Conservation (phyloP, 2,329 filamentous ascomycete genomes). For the Scytalidium sp. region DNA sequence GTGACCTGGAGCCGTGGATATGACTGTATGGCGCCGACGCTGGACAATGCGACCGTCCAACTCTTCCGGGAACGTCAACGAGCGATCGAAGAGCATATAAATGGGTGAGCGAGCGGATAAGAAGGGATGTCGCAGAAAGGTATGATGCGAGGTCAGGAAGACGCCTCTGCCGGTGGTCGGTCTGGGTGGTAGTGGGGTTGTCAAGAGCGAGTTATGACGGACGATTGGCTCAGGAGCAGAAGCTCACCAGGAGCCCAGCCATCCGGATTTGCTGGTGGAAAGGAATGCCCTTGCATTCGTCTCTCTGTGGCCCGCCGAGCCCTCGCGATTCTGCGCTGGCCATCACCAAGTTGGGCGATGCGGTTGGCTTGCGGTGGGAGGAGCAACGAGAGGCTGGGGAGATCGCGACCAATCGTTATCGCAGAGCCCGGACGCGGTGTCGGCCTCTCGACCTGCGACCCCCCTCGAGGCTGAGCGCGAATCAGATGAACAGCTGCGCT, state of each 20-base stretch:
- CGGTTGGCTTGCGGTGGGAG: neutral
- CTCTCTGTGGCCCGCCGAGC: neutral
- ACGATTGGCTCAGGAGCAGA: neutral
- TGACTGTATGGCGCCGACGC: neutral
- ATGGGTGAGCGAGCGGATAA: neutral
- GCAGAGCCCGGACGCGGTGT: neutral
- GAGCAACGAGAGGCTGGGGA: neutral
- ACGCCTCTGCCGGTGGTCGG: neutral
- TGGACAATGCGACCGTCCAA: neutral
- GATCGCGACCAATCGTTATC: neutral
- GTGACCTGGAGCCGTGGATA: neutral
- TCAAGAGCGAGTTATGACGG: neutral
- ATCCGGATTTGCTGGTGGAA: neutral
- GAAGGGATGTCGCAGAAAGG: neutral
- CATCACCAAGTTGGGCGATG: neutral
- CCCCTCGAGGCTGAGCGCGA: neutral
- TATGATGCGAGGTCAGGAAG: neutral
- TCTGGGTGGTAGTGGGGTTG: neutral
- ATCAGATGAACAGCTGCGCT: neutral
- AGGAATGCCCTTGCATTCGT: neutral
- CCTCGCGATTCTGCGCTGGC: neutral
- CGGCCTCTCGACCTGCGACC: neutral
- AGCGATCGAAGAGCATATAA: neutral
- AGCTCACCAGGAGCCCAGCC: neutral
- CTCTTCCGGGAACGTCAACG: neutral